Conservation (phyloP, 139 green algal species). For the Desmodesmus armatus region DNA sequence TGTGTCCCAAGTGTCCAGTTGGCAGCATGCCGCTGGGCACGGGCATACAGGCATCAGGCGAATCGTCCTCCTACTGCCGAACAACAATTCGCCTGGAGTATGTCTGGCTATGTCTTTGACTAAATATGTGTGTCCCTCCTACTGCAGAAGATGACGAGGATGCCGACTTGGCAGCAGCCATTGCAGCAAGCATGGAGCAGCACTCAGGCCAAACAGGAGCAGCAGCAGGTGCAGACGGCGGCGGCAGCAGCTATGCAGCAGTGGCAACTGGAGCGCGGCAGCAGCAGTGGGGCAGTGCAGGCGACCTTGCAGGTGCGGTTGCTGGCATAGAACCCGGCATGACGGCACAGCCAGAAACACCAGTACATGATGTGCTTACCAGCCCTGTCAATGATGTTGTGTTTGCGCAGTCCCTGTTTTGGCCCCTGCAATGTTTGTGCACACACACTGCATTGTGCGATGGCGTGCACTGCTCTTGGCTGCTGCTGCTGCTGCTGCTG, state of each 20-base stretch:
- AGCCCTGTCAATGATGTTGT: too few species aligned
- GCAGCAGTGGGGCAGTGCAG: neutral
- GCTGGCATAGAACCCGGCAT: too few species aligned
- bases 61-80: neutral
- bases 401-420: too few species aligned
- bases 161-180: constrained; percentile 71
- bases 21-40: too few species aligned
- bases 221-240: constrained; percentile 10
- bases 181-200: constrained; percentile 70
- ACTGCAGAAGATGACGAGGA: constrained; percentile 59
- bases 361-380: too few species aligned
- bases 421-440: too few species aligned
- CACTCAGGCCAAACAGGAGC: neutral
- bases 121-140: neutral
- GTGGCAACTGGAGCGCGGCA: neutral
- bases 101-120: neutral
- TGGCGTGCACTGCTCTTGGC: neutral
- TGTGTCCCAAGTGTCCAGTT: too few species aligned
- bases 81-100: too few species aligned
- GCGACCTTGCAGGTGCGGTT: neutral
- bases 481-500: neutral
- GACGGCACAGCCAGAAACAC: too few species aligned
- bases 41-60: too few species aligned
- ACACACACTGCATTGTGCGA: too few species aligned
- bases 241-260: constrained; percentile 4